Percentiles rank a stretch among this genome's conserved stretches.
These are phyloP conservation scores for Yueomyces sp. DNA, from an alignment of 805 yeast species.

Conservation along the genomic window DNA sequence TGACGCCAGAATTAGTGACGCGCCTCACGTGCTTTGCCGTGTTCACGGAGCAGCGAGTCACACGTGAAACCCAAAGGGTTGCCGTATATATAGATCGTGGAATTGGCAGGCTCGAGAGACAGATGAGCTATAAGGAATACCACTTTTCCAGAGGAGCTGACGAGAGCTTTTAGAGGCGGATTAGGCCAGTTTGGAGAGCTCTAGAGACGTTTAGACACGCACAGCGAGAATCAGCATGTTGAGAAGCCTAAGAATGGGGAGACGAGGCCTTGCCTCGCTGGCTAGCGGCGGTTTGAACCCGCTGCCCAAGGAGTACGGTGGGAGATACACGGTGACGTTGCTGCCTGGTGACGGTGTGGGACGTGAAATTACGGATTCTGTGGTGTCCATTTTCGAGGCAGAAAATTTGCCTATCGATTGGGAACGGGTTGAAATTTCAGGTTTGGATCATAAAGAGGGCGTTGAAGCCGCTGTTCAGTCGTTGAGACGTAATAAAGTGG, in stretches of 20 bases:
- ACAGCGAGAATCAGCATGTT: no score
- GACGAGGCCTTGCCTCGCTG: constrained; percentile 39
- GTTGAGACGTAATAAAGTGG: constrained; percentile 90
- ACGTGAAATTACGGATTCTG: constrained; percentile 88
- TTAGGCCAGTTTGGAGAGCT: no score
- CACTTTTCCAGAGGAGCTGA: no score
- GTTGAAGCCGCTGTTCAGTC: constrained; percentile 81
- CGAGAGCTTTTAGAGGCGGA: no score
- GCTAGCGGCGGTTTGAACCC: constrained; percentile 27
- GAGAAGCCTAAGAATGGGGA: constrained; percentile 2
- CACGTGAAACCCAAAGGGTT: no score
- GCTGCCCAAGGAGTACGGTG: constrained; percentile 90
- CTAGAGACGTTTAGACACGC: no score
- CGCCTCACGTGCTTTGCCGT: no score
- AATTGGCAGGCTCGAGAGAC: no score
- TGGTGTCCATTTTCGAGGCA: constrained; percentile 73
- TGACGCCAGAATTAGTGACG: no score
- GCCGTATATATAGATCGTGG: no score
- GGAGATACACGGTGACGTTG: constrained; percentile 84
- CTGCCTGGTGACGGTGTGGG: constrained; percentile 99
- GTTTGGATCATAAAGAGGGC: constrained; percentile 39
- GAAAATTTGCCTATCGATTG: constrained; percentile 88
- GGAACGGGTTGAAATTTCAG: constrained; percentile 69
- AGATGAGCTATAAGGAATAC: no score
- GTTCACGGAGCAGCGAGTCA: no score